Percentiles rank a stretch among this genome's conserved stretches.
Evolutionary conservation across 768 basidiomycete genomes (phyloP).

Genomic region (Lentinula boryana): DNA sequence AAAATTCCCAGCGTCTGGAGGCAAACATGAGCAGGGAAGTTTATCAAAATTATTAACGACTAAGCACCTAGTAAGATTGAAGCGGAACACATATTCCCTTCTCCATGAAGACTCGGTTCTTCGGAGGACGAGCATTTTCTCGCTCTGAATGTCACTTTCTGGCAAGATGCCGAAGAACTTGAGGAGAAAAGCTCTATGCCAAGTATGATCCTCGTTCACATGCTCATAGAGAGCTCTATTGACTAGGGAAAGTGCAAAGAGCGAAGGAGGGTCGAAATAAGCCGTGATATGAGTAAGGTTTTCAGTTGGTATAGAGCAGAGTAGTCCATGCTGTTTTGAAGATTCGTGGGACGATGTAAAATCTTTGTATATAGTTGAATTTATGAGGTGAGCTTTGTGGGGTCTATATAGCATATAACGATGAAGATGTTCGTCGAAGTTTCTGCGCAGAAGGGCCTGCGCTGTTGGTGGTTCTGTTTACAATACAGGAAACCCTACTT

Average conservation of each 20-base stretch:
- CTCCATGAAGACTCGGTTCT: constrained; percentile 60
- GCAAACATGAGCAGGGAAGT: background rate
- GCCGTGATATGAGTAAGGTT: constrained; percentile 74
- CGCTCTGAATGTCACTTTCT: constrained; percentile 47
- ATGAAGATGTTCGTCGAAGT: background rate
- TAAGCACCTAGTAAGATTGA: constrained; percentile 44
- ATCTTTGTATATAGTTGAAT: background rate
- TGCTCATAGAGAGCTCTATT: constrained; percentile 51
- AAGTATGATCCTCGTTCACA: constrained; percentile 74
- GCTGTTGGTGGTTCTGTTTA: background rate
- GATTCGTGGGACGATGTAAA: background rate
- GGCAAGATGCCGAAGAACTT: constrained; percentile 65
- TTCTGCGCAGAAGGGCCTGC: constrained; percentile 1
- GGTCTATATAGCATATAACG: constrained; percentile 2
- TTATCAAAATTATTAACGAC: constrained; percentile 4
- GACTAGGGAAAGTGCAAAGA: constrained; percentile 52
- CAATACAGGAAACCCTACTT: background rate
- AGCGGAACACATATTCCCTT: constrained; percentile 58
- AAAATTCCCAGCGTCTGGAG: constrained; percentile 64
- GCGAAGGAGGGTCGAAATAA: constrained; percentile 58
- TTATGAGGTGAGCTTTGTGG: background rate
- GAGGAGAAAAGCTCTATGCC: constrained; percentile 67
- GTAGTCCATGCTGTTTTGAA: constrained; percentile 2
- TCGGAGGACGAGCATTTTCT: constrained; percentile 45
- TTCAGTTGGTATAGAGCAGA: constrained; percentile 48